Base-by-base conservation (phyloP, 129 eudicot species). In the Centella asiatica region DNA sequence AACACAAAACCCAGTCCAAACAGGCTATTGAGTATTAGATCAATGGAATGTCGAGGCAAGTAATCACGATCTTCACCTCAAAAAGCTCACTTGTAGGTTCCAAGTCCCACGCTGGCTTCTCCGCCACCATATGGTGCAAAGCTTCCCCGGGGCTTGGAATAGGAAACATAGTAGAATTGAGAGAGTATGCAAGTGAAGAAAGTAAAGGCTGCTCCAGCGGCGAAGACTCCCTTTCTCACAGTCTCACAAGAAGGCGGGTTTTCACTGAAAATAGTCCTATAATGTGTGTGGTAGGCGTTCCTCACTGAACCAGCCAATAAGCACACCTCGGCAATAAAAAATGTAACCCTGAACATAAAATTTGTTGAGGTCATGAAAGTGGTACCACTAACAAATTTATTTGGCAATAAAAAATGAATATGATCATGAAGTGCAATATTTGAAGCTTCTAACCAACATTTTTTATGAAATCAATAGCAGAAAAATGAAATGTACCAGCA, bases 261-360 rank as follows among this genome's bases (percentile, higher is more conserved):
- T 8, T 85, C 85, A 15, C 62, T 59, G 45, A 78, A 77, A 24
- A 69, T n/a, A 17, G 80, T 78, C 42, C 78, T 65, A 75, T 90
- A 90, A 62, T 84, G 84, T 57, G 87, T 83, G 83, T 90, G 98
- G 71, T 90, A 84, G 6, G 83, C 98, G 26, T 90, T 90, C 71
- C 80, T 79, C 64, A 81, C 95, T 60, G 98, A 90, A 60, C 98
- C 98, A 36, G 95, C 98, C 8, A 90, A 80, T 74, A 90, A 74
- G 79, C 98, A 86, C 0, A 66, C 71, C 82, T 87, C 98, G 0
- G 95, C 98, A 27, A 90, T 75, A 6, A 87, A 44, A 67, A 90
- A 90, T 19, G 86, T 34, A 36, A 90, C 69, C 98, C 98, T 90
- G 73, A 58, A 0, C 4, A 34, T 6, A 42, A 42, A 42, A 37